Evolutionary conservation across 176 grass and related monocot species (phyloP), one percentile per base, ranked within the genome.

Genomic region (Canna indica): DNA sequence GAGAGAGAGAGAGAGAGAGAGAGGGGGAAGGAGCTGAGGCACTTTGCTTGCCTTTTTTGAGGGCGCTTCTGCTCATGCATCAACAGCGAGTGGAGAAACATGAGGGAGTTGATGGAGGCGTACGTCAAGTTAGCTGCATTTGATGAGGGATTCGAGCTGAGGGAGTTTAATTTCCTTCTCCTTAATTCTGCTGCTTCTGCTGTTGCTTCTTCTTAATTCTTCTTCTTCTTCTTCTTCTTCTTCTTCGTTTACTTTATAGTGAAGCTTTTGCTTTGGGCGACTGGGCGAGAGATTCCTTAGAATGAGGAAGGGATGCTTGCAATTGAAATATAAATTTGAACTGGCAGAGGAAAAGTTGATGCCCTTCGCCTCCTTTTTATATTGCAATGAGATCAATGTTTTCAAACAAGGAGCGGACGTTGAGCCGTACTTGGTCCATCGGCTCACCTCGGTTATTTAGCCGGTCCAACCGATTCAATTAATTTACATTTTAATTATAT

Each of bases 71-170:
- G 79, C 47, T 88, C 84, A 47, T 88, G 85, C 82, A 74, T 20
- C 73, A 88, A 41, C 67, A 88, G 74, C 38, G 85, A 80, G 47
- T 91, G 82, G 89, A 91, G 77, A 83, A 91, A 78, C 89, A 91
- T 91, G 76, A 73, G 79, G 25, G 74, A 20, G 35, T n/a, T n/a
- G n/a, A n/a, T n/a, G 9, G 31, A 36, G 63, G 16, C 18, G 16
- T 38, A 18, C 5, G 28, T 1, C 26, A 28, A 18, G 29, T 48
- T 18, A 36, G 26, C 26, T 70, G 71, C 69, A 27, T 15, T 68
- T 44, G 38, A 15, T 36, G 35, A 42, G 16, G 36, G 11, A n/a
- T 17, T 36, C 17, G 1, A 35, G 1, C 18, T 29, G 35, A 31
- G 59, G n/a, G n/a, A n/a, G n/a, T n/a, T n/a, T n/a, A n/a, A n/a